Base-by-base conservation (phyloP, 345 rosid species). In the Laguncularia racemosa region DNA sequence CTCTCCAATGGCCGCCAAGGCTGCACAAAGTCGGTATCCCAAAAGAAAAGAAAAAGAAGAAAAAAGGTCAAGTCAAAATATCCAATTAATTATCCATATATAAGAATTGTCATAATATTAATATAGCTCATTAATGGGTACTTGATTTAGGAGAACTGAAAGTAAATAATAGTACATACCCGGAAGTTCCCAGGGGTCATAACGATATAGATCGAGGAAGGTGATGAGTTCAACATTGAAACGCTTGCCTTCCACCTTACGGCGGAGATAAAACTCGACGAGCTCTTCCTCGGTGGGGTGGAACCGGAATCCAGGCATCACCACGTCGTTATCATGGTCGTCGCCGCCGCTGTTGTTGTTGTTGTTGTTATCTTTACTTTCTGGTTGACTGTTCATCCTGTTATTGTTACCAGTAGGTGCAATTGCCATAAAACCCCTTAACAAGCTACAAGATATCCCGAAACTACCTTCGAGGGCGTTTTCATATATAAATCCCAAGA, bases 141-240 rank as follows among this genome's bases (percentile, higher is more conserved):
- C 6, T 56, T 56, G 10, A 15, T 6, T 33, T 33, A 8, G 12
- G 7, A 58, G 47, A 26, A 6, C 6, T 20, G 14, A 4, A 13
- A 46, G 16, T 64, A 54, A 23, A 43, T 60, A 51, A 58, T 6
- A 23, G n/a, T 63, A 8, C n/a, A 20, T 79, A 93, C 99, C 99
- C 20, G 99, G 99, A 64, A 95, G 99, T 43, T 95, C 99, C 99
- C 99, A 95, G 50, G 99, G 99, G 84, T 95, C 99, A 68, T 85
- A 87, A 65, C 96, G 96, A 76, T 95, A 95, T 59, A 95, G 99
- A 77, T 95, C 99, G 50, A 95, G 88, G 75, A 90, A 95, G 76
- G 99, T 87, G 57, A 95, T 90, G 79, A 95, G 96, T 66, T 95
- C 99, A 19, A 89, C 95, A 40, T 90, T 90, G 80, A 95, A 95